Percentiles rank a stretch among this genome's conserved stretches.
Evolutionary conservation across 2,329 filamentous ascomycete genomes (phyloP).

Genomic region (Monilinia laxa): DNA sequence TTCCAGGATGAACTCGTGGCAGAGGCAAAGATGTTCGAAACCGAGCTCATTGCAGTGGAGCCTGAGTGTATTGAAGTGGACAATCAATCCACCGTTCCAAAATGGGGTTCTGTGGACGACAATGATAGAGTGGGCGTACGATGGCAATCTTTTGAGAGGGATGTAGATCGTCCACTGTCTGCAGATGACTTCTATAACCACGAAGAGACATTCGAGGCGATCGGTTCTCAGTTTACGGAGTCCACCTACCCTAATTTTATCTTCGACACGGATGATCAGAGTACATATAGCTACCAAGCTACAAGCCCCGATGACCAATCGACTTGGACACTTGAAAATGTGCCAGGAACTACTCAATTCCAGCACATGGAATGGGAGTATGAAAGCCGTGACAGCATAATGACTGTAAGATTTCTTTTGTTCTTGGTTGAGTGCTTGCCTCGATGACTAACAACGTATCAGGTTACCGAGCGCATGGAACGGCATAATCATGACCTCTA

Average conservation of each 20-base stretch:
- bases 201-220: fast-evolving
- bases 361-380: background rate
- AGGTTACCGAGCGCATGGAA: background rate
- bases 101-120: background rate
- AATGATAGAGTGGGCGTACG: background rate
- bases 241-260: no score
- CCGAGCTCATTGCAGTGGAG: background rate
- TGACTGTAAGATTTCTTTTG: background rate
- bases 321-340: background rate
- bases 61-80: background rate
- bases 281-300: background rate
- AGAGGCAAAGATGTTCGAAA: background rate
- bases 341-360: background rate
- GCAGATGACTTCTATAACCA: background rate
- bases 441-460: background rate
- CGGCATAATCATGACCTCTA: background rate
- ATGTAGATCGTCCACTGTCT: background rate
- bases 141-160: background rate
- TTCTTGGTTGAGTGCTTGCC: no score
- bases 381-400: background rate
- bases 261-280: background rate
- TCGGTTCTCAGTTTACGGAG: background rate
- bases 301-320: background rate
- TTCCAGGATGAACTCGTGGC: background rate
- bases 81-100: background rate